A percentile compares a stretch with the other conserved stretches of the same genome.
These are phyloP conservation scores for Fusarium tricinctum DNA, from an alignment of 2,329 filamentous ascomycete species.

Conservation along the genomic window DNA sequence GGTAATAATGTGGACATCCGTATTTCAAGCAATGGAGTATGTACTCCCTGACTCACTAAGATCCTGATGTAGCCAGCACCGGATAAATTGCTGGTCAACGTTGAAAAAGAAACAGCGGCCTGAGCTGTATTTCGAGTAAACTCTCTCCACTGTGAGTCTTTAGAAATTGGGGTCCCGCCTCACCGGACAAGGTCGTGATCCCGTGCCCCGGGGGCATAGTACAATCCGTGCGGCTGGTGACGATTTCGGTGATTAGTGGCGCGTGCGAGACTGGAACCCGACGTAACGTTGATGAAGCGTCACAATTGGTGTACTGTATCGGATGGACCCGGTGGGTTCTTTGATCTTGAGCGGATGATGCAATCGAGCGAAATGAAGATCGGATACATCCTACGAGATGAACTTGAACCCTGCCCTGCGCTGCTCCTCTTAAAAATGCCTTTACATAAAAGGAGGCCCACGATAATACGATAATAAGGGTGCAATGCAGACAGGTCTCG, in stretches of 20 bases:
- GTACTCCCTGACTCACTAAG: not conserved
- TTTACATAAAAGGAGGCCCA: constrained; percentile 3
- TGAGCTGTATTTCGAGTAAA: constrained; percentile 29
- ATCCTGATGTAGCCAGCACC: constrained; percentile 4
- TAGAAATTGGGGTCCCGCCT: constrained; percentile 17
- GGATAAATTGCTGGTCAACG: not conserved
- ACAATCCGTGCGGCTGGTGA: constrained; percentile 33
- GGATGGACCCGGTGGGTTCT: constrained; percentile 24
- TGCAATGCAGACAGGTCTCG: constrained; percentile 4
- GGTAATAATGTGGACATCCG: constrained; percentile 3
- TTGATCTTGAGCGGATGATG: constrained; percentile 11
- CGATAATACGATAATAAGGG: constrained; percentile 11
- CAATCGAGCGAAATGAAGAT: constrained; percentile 25
- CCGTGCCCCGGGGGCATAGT: constrained; percentile 32
- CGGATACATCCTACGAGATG: constrained; percentile 25
- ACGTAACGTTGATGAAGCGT: constrained; percentile 27
- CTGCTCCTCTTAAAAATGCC: not conserved
- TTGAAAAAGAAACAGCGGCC: constrained; percentile 11
- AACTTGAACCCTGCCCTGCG: constrained; percentile 8
- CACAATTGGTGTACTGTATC: constrained; percentile 16
- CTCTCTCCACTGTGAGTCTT: not conserved
- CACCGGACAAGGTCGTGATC: constrained; percentile 20
- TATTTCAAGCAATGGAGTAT: not conserved
- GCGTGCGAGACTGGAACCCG: constrained; percentile 19
- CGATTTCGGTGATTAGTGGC: constrained; percentile 37